Conservation (phyloP, 305 asterid genomes). For the Ilex paraguariensis region DNA sequence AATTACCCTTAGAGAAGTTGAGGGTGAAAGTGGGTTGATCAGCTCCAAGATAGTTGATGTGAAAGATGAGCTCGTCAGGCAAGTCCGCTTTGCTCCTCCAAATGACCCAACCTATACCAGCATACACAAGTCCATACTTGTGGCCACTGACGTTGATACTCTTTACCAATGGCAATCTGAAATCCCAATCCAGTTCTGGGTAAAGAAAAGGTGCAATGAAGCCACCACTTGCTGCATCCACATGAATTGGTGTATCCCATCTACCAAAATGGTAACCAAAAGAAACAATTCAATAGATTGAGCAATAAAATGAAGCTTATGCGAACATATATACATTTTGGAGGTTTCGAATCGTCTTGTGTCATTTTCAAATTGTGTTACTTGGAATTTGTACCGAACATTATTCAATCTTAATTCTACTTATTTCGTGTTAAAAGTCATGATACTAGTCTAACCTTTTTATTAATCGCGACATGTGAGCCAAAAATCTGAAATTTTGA, state of each 20-base stretch:
- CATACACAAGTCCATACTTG: conserved; percentile 28
- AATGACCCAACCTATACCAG: conserved; percentile 29
- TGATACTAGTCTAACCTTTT: no score
- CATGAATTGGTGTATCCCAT: conserved; percentile 31
- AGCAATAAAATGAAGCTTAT: neutral
- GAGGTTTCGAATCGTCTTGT: neutral
- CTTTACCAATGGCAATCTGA: conserved; percentile 23
- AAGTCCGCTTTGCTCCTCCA: conserved; percentile 27
- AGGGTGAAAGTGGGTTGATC: conserved; percentile 30
- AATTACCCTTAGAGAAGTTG: conserved; percentile 25
- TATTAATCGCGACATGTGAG: no score
- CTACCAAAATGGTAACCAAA: neutral
- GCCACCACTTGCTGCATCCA: conserved; percentile 30
- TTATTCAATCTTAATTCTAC: no score
- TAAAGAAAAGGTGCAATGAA: conserved; percentile 24
- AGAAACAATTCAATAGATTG: neutral
- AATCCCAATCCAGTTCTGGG: conserved; percentile 25
- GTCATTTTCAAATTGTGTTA: no score
- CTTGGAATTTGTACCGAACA: no score
- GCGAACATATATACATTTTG: neutral
- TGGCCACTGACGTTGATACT: conserved; percentile 27
- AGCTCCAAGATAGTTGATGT: conserved; percentile 28
- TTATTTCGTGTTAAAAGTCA: no score
- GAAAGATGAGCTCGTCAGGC: conserved; percentile 28
- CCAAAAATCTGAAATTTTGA: no score